These are phyloP conservation scores for Podaxis rugospora DNA, from an alignment of 768 basidiomycete species.

Conservation along the genomic window DNA sequence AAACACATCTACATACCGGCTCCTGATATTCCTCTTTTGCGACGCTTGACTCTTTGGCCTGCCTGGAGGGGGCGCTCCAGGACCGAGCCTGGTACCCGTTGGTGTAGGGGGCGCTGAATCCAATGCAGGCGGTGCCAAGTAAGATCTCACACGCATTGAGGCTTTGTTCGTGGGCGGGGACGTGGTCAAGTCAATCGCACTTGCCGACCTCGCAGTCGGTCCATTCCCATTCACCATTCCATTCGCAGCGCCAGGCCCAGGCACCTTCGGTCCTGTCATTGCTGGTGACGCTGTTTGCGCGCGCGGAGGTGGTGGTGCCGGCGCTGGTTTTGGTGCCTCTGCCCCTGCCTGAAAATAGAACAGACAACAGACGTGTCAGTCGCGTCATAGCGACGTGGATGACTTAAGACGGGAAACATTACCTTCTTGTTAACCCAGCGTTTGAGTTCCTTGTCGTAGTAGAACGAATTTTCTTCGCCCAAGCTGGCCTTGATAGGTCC, in stretches of 20 bases:
- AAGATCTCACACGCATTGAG: constrained; percentile 56
- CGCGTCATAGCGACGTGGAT: not conserved
- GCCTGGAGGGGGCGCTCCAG: constrained; percentile 48
- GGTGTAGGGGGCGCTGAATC: constrained; percentile 48
- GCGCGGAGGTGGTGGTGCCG: constrained; percentile 66
- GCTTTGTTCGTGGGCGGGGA: constrained; percentile 49
- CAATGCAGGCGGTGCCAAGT: constrained; percentile 45
- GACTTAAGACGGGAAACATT: constrained; percentile 14
- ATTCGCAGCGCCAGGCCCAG: not conserved
- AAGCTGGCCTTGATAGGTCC: constrained; percentile 89
- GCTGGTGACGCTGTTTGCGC: constrained; percentile 85
- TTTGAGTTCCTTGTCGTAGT: constrained; percentile 93
- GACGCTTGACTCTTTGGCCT: constrained; percentile 56
- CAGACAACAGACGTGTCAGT: constrained; percentile 4
- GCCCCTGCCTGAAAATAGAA: constrained; percentile 45
- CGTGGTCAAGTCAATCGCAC: constrained; percentile 56
- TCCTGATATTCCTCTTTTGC: constrained; percentile 69
- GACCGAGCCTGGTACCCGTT: constrained; percentile 38
- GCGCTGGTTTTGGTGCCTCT: constrained; percentile 50
- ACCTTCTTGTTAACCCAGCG: constrained; percentile 97
- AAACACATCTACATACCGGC: constrained; percentile 90
- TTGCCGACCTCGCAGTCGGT: constrained; percentile 52
- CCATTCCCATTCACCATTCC: constrained; percentile 17
- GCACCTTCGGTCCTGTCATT: constrained; percentile 32
- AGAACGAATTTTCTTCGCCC: constrained; percentile 86